Base-by-base conservation (phyloP, 768 basidiomycete genomes). In the Sarcodon aspratus region DNA sequence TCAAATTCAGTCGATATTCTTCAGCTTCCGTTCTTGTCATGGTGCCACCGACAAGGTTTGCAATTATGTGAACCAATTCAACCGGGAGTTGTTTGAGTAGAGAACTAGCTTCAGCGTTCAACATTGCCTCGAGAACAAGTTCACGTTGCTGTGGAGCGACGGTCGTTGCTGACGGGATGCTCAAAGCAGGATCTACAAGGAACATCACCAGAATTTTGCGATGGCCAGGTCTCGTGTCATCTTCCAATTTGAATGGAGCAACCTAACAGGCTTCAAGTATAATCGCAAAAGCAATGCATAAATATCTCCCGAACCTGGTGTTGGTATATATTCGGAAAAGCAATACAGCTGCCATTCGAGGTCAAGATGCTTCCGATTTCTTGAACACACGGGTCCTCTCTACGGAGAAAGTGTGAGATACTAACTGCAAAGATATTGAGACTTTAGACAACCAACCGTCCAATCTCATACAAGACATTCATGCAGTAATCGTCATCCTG, bases 141-240 rank as follows among this genome's bases (percentile, higher is more conserved):
- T 62, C 58, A 1, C 9, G 33, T 45, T 66, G 67, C 57, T 68
- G 69, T 1, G 61, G 62, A 3, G 62, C 57, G 8, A 69, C 57
- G 15, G 56, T 53, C 1, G 60, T 59, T 3, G 69, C 64, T 2
- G 64, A 64, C 13, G 58, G 57, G 8, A 68, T 55, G 0, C 51
- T 45, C 9, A 55, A 46, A 7, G 55, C 50, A 3, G 69, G 69
- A 45, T 71, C 66, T 48, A 68, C 61, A 44, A 70, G 63, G 55
- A 67, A 66, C 46, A 69, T 55, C 7, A 59, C 60, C 31, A 70
- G 54, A 18, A 70, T 69, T 54, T 67, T 71, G 32, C 67, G 60
- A 47, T 65, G 59, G 6, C 69, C 69, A 0, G 66, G 66, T 48
- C 61, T 60, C n/a, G 61, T 54, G 1, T 50, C 47, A 49, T 70